Conservation (phyloP, 2,329 filamentous ascomycete genomes). For the Tothia fuscella region DNA sequence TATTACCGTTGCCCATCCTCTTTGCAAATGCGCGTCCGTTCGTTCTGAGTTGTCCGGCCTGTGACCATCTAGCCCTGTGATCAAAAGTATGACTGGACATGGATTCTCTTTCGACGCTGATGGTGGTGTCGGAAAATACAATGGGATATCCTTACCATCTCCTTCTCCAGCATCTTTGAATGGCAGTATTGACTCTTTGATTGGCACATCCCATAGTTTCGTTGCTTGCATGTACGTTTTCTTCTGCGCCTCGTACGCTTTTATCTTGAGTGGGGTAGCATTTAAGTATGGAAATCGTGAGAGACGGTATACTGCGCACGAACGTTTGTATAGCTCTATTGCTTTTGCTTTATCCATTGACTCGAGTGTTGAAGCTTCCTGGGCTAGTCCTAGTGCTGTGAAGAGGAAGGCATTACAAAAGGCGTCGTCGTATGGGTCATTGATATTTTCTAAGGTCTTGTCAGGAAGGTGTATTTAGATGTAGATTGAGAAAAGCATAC, state of each 20-base stretch:
- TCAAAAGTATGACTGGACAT: constrained; percentile 41
- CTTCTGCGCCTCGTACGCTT: constrained; percentile 26
- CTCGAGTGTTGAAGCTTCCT: constrained; percentile 18
- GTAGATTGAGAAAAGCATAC: constrained; percentile 2
- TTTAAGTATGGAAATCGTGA: constrained; percentile 26
- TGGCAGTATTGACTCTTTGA: constrained; percentile 28
- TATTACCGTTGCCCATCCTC: constrained; percentile 52
- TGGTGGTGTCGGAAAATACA: constrained; percentile 27
- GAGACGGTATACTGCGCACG: constrained; percentile 25
- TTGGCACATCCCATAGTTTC: constrained; percentile 22
- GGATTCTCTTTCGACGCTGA: constrained; percentile 18
- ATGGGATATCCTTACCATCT: constrained; percentile 26
- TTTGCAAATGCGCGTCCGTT: constrained; percentile 47
- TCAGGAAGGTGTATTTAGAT: neutral
- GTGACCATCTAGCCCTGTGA: constrained; percentile 53
- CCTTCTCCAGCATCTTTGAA: constrained; percentile 24
- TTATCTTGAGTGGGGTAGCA: constrained; percentile 21
- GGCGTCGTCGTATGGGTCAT: constrained; percentile 26
- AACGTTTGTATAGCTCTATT: constrained; percentile 23
- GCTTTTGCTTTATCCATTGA: constrained; percentile 18
- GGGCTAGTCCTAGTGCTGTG: constrained; percentile 20
- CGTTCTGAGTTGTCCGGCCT: constrained; percentile 50
- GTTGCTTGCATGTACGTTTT: constrained; percentile 25
- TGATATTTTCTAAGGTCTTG: constrained; percentile 19
- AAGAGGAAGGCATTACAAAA: constrained; percentile 27